A percentile compares a stretch with the other conserved stretches of the same genome.
These are phyloP conservation scores for Oxyria digyna DNA, from an alignment of 148 eudicot genomes.

Conservation along the genomic window DNA sequence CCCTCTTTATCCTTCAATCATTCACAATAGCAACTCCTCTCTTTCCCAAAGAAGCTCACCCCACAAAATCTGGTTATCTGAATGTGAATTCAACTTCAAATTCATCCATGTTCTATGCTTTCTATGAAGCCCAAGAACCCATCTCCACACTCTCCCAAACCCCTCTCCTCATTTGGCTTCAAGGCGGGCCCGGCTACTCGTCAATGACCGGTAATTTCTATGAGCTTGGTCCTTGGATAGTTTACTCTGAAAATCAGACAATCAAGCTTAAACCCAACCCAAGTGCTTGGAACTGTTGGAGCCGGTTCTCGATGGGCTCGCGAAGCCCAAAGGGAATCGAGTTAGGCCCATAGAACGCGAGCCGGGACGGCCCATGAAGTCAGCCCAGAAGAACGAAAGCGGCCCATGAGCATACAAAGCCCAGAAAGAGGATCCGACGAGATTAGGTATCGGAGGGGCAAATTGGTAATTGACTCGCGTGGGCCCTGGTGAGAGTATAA, in stretches of 20 bases:
- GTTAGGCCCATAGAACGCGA: no score
- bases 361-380: no score
- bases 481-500: no score
- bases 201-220: slow-evolving; percentile 68
- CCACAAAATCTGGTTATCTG: slow-evolving; percentile 65
- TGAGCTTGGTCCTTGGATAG: slow-evolving; percentile 68
- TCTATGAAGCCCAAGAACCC: slow-evolving; percentile 54
- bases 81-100: slow-evolving; percentile 34
- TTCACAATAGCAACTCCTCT: not conserved
- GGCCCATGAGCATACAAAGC: no score
- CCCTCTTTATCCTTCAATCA: not conserved
- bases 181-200: slow-evolving; percentile 89
- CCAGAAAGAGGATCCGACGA: no score
- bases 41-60: no score
- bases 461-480: no score
- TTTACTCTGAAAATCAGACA: slow-evolving; percentile 11
- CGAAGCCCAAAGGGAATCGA: no score
- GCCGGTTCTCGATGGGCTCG: no score
- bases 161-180: slow-evolving; percentile 79
- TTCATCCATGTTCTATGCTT: slow-evolving; percentile 70
- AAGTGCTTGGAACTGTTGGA: slow-evolving; percentile 66
- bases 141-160: slow-evolving; percentile 19
- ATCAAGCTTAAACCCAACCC: slow-evolving; percentile 30
- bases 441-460: no score
- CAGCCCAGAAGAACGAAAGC: no score